Base-by-base conservation (phyloP, 108 stramenopile genomes). In the Pseudonitzschia pungens region DNA sequence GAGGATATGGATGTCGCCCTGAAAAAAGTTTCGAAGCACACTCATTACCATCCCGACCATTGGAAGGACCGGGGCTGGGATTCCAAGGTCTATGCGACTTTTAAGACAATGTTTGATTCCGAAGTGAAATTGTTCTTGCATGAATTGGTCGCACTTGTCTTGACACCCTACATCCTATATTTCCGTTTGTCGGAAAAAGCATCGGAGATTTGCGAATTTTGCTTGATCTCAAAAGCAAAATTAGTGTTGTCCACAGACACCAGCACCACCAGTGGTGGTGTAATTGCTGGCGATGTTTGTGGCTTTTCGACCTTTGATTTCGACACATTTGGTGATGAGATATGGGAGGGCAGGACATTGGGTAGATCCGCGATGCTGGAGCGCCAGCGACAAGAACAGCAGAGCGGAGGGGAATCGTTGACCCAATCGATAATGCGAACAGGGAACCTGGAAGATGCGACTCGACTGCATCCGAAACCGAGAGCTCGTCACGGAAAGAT, bases 221-320 rank as follows among this genome's bases (percentile, higher is more conserved):
- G 97, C 31, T 70, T 85, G 72, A 66, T 86, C 18, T 81, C 86
- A 63, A 95, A 88, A 63, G 79, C 85, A 14, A 89, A 94, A 70
- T 86, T 96, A 18, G 36, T 26, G 8, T 7, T 41, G 8, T 40
- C 33, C 15, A n/a, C 33, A 16, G 10, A 62, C 20, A 40, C n/a
- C 18, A 62, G 36, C 36, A 62, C 18, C 36, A 33, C n/a, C n/a
- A 62, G 15, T 6, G 33, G 33, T 11, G n/a, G 21, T n/a, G 31
- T 62, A 14, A 79, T 83, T 26, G 87, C 89, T 26, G 98, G 98
- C 15, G 89, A 96, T 65, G 92, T 97, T 11, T 95, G 95, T 83
- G 94, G 94, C 24, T 96, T 88, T 73, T 81, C 90, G 22, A 89
- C 91, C 10, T 98, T 98, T 80, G 94, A 98, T 77, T 96, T 98